phyloP scores from a whole-genome alignment of 306 rosid genomes.

The Rubus idaeus region DNA sequence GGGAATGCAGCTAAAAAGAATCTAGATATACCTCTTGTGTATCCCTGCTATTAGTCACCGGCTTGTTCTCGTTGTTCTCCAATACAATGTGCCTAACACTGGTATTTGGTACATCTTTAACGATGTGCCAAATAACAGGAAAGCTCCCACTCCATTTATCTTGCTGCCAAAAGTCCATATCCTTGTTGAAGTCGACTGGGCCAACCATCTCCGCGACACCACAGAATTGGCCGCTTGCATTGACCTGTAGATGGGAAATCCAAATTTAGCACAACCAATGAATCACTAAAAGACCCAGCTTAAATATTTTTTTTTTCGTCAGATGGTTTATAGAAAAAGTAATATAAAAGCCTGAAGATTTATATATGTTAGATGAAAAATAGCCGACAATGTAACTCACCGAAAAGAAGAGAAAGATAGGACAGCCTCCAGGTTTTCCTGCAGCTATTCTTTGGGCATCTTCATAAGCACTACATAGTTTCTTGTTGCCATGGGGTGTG shows the following conservation, averaged over 20 bases:
- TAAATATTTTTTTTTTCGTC: neutral
- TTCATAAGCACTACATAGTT: slow-evolving; percentile 68
- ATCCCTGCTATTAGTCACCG: slow-evolving; percentile 97
- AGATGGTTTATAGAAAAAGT: neutral
- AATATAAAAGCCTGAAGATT: neutral
- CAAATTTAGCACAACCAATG: slow-evolving; percentile 9
- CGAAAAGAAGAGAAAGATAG: slow-evolving; percentile 76
- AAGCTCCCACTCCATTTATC: slow-evolving; percentile 98
- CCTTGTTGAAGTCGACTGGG: slow-evolving; percentile 70
- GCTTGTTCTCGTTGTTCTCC: slow-evolving; percentile 92
- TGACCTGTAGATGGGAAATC: slow-evolving; percentile 53
- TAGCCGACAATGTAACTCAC: slow-evolving; percentile 44
- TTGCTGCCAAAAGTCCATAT: slow-evolving; percentile 99
- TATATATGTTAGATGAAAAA: neutral
- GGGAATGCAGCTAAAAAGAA: slow-evolving; percentile 14
- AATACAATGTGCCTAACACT: slow-evolving; percentile 81
- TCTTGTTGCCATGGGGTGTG: slow-evolving; percentile 92
- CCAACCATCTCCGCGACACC: slow-evolving; percentile 91
- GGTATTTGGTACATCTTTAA: slow-evolving; percentile 81
- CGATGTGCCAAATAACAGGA: slow-evolving; percentile 88
- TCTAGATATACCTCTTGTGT: slow-evolving; percentile 72
- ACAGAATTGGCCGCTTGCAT: slow-evolving; percentile 94
- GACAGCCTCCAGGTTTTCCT: slow-evolving; percentile 66
- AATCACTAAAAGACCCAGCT: neutral
- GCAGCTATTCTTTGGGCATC: slow-evolving; percentile 63